Conservation (phyloP, 345 rosid genomes). For the Eutrema japonicum region DNA sequence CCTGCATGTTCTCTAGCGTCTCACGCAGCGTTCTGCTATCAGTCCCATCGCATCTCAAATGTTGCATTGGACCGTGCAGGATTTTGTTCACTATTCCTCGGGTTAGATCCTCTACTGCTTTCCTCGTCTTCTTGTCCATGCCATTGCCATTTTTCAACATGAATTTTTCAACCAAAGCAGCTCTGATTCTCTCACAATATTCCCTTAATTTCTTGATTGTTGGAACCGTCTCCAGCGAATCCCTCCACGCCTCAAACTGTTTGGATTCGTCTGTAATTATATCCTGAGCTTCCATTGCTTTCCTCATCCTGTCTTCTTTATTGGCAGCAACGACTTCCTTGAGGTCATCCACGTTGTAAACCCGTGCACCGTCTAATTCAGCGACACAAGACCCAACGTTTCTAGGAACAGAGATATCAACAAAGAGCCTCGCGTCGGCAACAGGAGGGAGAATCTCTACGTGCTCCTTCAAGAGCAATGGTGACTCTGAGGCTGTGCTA, state of each 20-base stretch:
- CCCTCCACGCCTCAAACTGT: constrained; percentile 94
- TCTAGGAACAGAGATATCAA: constrained; percentile 92
- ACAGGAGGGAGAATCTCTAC: constrained; percentile 63
- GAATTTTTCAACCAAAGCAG: constrained; percentile 72
- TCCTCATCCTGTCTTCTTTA: constrained; percentile 83
- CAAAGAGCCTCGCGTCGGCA: constrained; percentile 67
- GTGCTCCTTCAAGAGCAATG: constrained; percentile 70
- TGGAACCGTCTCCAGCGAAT: constrained; percentile 90
- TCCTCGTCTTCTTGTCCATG: constrained; percentile 71
- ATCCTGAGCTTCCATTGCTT: constrained; percentile 91
- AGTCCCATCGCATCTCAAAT: constrained; percentile 84
- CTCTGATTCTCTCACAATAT: constrained; percentile 78
- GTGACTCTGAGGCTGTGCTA: constrained; percentile 87
- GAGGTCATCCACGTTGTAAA: constrained; percentile 92
- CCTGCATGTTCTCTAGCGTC: constrained; percentile 94
- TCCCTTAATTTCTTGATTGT: constrained; percentile 93
- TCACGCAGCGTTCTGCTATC: constrained; percentile 72
- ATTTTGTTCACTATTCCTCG: constrained; percentile 84
- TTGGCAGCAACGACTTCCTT: constrained; percentile 99
- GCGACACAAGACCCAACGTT: constrained; percentile 82
- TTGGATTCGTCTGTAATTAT: constrained; percentile 80
- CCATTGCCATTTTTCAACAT: constrained; percentile 78
- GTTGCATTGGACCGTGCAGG: constrained; percentile 96
- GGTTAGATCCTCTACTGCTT: constrained; percentile 82
- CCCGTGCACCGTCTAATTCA: constrained; percentile 59